phyloP scores from a whole-genome alignment of 1,284 basidiomycete species.

The Apiotrichum porosum region DNA sequence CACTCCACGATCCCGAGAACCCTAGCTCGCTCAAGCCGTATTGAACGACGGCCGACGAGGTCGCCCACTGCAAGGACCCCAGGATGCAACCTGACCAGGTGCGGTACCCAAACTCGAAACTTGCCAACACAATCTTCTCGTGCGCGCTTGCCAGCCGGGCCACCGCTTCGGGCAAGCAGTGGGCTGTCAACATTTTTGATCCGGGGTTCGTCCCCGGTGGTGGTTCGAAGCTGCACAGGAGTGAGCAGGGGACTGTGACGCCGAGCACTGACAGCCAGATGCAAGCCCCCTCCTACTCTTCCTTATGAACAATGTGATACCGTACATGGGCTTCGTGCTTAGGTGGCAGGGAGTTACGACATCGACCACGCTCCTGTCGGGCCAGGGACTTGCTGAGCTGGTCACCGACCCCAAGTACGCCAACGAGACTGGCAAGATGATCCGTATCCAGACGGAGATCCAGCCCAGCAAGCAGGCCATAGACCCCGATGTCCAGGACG shows the following conservation, averaged over 20 bases:
- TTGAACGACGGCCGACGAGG: conserved; percentile 17
- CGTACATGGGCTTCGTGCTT: background rate
- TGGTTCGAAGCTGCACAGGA: background rate
- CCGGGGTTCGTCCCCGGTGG: conserved; percentile 22
- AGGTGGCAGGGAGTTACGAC: background rate
- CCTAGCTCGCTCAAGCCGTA: background rate
- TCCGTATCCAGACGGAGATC: conserved; percentile 5
- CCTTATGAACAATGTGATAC: background rate
- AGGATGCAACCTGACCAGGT: background rate
- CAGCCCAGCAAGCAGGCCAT: conserved; percentile 12
- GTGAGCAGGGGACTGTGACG: background rate
- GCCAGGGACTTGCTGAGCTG: conserved; percentile 8
- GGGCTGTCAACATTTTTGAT: conserved; percentile 18
- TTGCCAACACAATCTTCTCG: conserved; percentile 17
- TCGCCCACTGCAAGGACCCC: conserved; percentile 9
- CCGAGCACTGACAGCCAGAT: background rate
- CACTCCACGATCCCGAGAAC: conserved; percentile 11
- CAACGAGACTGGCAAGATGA: conserved; percentile 16
- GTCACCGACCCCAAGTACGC: conserved; percentile 3
- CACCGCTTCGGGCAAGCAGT: conserved; percentile 3
- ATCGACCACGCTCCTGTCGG: background rate
- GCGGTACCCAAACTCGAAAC: conserved; percentile 9
- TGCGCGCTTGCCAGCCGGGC: conserved; percentile 13
- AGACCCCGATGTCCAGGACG: conserved; percentile 17
- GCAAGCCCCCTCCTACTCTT: background rate